Evolutionary conservation across 2,329 filamentous ascomycete genomes (phyloP).

Genomic region (Ascochyta lentis): DNA sequence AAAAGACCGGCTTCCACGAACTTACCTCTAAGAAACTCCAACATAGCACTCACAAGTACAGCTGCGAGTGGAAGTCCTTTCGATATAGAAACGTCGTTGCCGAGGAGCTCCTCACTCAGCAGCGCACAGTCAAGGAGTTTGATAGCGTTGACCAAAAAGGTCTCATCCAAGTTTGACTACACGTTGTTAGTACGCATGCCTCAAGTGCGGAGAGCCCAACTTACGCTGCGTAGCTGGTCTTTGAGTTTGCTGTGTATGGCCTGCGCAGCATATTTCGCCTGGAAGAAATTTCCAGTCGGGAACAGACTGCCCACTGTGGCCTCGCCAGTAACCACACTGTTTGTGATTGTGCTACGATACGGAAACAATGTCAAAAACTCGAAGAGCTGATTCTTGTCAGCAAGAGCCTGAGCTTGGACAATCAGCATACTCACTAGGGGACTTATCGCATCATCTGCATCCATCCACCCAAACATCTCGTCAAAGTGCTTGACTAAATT

Average conservation of each 20-base stretch:
- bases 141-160: constrained; percentile 40
- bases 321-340: constrained; percentile 33
- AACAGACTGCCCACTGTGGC: constrained; percentile 37
- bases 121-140: constrained; percentile 40
- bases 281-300: constrained; percentile 44
- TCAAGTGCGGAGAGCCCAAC: background rate
- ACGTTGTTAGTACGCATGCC: constrained; percentile 14
- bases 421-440: constrained; percentile 25
- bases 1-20: background rate
- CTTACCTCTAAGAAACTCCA: constrained; percentile 47
- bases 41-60: constrained; percentile 36
- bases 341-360: constrained; percentile 36
- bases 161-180: constrained; percentile 42
- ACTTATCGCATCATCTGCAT: constrained; percentile 66
- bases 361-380: constrained; percentile 46
- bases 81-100: constrained; percentile 24
- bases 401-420: background rate
- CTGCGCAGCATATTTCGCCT: constrained; percentile 44
- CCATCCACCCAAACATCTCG: constrained; percentile 81
- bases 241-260: constrained; percentile 40
- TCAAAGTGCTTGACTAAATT: constrained; percentile 84
- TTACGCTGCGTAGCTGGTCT: constrained; percentile 42
- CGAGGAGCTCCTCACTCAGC: constrained; percentile 36
- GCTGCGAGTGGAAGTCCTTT: constrained; percentile 37
- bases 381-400: constrained; percentile 38